Percentiles rank a stretch among this genome's conserved stretches.
These are phyloP conservation scores for Colletotrichum tabaci DNA, from an alignment of 2,329 filamentous ascomycete species.

Conservation along the genomic window DNA sequence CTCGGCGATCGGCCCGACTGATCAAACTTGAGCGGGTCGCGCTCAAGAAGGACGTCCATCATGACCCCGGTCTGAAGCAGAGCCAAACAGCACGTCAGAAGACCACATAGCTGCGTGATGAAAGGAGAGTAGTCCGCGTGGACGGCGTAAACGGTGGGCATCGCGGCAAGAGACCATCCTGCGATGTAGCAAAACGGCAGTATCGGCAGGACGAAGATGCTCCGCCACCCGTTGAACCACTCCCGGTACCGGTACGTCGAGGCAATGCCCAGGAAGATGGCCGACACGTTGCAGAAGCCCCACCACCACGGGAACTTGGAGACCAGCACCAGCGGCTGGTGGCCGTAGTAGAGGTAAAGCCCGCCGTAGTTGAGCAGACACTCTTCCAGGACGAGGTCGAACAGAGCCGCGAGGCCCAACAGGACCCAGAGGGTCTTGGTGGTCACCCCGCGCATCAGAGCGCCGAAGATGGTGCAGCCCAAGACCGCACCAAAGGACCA, in stretches of 20 bases:
- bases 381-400: conserved; percentile 28
- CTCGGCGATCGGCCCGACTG: not conserved
- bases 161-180: not conserved
- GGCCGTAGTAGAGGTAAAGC: conserved; percentile 22
- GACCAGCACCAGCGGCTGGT: conserved; percentile 24
- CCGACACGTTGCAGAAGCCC: conserved; percentile 32
- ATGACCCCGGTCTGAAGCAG: conserved; percentile 3
- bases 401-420: not conserved
- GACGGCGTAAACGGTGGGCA: conserved; percentile 21
- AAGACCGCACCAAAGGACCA: conserved; percentile 26
- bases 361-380: conserved; percentile 26
- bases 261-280: conserved; percentile 16
- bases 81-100: conserved; percentile 16
- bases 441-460: conserved; percentile 1
- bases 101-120: not conserved
- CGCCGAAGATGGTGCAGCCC: conserved; percentile 17
- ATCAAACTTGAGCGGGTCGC: not conserved
- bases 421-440: not conserved
- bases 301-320: conserved; percentile 21
- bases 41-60: conserved; percentile 4
- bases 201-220: not conserved
- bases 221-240: conserved; percentile 18
- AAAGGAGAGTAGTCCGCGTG: not conserved
- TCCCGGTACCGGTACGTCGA: conserved; percentile 20
- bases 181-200: conserved; percentile 20